A percentile compares a stretch with the other conserved stretches of the same genome.
Conservation (phyloP, 768 basidiomycete genomes). For the Serendipita indica region DNA sequence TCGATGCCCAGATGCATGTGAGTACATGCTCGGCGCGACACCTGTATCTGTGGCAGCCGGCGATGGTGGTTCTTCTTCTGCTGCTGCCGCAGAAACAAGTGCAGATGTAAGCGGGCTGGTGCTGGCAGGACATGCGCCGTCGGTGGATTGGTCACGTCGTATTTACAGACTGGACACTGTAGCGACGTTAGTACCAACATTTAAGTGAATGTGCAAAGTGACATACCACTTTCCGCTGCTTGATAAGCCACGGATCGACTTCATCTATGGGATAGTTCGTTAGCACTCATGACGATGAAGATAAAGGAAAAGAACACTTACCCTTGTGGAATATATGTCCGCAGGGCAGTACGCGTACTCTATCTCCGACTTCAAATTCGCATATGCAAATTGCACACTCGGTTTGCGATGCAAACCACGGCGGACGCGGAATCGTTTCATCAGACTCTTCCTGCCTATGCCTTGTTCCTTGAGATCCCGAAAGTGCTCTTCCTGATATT, state of each 20-base stretch:
- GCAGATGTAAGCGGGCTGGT: not conserved
- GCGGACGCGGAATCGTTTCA: constrained; percentile 11
- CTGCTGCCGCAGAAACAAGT: not conserved
- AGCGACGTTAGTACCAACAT: constrained; percentile 11
- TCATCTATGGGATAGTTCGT: constrained; percentile 30
- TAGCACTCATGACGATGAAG: not conserved
- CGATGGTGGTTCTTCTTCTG: not conserved
- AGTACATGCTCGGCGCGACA: not conserved
- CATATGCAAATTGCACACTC: constrained; percentile 93
- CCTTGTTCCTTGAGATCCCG: not conserved
- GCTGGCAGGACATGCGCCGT: constrained; percentile 9
- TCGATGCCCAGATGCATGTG: not conserved
- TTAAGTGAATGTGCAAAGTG: not conserved
- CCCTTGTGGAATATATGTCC: constrained; percentile 85
- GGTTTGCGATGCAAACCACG: constrained; percentile 63
- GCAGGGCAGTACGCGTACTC: constrained; percentile 83
- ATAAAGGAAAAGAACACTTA: not conserved
- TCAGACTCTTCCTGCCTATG: constrained; percentile 11
- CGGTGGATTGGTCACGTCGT: constrained; percentile 55
- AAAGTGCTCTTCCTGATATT: constrained; percentile 5
- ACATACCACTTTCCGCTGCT: constrained; percentile 81
- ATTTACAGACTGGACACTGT: constrained; percentile 85
- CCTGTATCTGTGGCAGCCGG: not conserved
- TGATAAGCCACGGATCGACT: constrained; percentile 83
- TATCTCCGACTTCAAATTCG: constrained; percentile 74